Evolutionary conservation across 2,329 filamentous ascomycete species (phyloP), one percentile per base, ranked within the genome.

Genomic region (Sarocladium oryzae): DNA sequence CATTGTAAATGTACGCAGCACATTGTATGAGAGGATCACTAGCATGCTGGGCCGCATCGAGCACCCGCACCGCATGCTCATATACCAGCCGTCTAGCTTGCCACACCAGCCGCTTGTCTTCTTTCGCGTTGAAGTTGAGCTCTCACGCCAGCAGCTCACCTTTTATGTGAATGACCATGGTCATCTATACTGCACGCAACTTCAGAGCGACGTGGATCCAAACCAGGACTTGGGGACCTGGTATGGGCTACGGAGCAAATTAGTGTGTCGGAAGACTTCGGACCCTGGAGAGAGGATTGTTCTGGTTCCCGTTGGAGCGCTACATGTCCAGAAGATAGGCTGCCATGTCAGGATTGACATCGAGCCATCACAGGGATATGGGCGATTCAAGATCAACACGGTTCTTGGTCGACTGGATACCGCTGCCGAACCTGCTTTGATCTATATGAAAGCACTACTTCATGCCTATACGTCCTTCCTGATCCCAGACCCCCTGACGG

Each of bases 151-250:
- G 18, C 37, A 33, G 26, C 49, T 51, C 23, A 63, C 59, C 0
- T 86, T 86, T 55, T 53, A 35, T 1, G 77, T 85, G 1, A 79
- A 77, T 45, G 0, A 10, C 0, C 54, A 58, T 0, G 61, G 66
- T 0, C 54, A 74, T 0, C 68, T 87, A 0, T 55, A 72, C 13
- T 82, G 70, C 16, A 62, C 49, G 0, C 70, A 84, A 54, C 67
- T 85, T 0, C 60, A 63, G 0, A 67, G 75, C 0, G 71, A 78
- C 37, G 67, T 88, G 1, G 79, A 84, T 49, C 59, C 61, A 0
- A 56, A 78, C 8, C 85, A 88, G 57, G 76, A 85, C 49, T 65
- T 74, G 0, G 84, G 83, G 0, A 81, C 79, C 0, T 72, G 78
- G 57, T 77, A 86, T 52, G 84, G 84, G 0, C 65, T 86, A 1